phyloP scores from a whole-genome alignment of 148 eudicot species.

The Amaranthus hypochondriacus region DNA sequence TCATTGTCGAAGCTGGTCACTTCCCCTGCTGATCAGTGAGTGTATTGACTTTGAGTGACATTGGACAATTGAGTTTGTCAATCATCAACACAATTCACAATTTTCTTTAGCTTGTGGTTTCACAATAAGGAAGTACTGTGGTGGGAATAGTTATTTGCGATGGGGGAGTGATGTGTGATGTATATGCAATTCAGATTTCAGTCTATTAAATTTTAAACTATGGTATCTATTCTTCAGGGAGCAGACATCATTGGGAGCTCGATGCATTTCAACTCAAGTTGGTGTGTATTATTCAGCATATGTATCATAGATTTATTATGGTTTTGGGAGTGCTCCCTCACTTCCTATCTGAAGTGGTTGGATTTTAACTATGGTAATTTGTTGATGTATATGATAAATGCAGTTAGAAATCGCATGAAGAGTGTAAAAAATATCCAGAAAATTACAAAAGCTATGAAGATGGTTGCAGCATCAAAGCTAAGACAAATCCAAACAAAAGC shows the following conservation, averaged over 20 bases:
- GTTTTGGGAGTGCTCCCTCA: neutral
- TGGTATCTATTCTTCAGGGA: conserved; percentile 47
- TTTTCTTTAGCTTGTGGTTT: neutral
- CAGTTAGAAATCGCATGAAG: conserved; percentile 97
- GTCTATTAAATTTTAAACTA: neutral
- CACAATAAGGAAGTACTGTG: neutral
- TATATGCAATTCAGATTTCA: neutral
- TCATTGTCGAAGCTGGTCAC: neutral
- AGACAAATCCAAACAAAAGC: conserved; percentile 81
- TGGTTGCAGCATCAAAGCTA: conserved; percentile 99
- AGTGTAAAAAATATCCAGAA: conserved; percentile 96
- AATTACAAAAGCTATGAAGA: conserved; percentile 99
- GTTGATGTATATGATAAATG: conserved; percentile 13
- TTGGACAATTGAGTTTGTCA: neutral
- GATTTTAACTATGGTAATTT: neutral
- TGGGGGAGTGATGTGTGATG: neutral
- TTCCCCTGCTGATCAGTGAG: neutral
- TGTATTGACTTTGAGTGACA: neutral
- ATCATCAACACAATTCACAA: neutral
- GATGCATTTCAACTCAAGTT: conserved; percentile 77
- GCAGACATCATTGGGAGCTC: conserved; percentile 60
- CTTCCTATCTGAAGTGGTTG: neutral
- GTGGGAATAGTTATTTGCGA: neutral
- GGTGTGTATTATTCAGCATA: conserved; percentile 38
- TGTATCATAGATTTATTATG: neutral